Evolutionary conservation across 352 stramenopile genomes (phyloP), one percentile per base, ranked within the genome.

Genomic region (Phytophthora melonis): DNA sequence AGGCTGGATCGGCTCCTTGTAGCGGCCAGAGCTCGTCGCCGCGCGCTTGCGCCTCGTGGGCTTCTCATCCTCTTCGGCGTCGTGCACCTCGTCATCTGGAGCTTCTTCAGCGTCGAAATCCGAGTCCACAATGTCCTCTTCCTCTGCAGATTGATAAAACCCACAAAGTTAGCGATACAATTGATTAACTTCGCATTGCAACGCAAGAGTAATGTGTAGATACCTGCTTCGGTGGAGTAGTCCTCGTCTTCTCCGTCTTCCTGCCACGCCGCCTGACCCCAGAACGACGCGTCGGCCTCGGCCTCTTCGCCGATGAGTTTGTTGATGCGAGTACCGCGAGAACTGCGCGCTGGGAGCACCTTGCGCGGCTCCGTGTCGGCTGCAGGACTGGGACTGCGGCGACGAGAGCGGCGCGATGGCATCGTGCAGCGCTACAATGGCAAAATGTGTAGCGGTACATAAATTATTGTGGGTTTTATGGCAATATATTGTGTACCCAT

Each of bases 221-320:
- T 50, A 95, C 90, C 90, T 80, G 88, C 91, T 84, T 97, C 92
- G 1, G 87, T 96, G 19, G 86, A 92, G 78, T 97, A 97, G 69
- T 97, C 92, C 13, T 87, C 90, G 74, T 94, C 88, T 52, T 96
- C 86, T 25, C 76, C 91, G 30, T 94, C 88, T 63, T 97, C 92
- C 36, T 86, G 78, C 92, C 92, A 97, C 21, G 87, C 92, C 7
- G 86, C 72, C 78, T 97, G 91, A 10, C 83, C 82, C 92, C 92
- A 97, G 72, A 97, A 97, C 19, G 87, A 86, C 56, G 92, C 88
- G 59, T 97, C 92, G 0, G 90, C 90, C 65, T 97, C 92, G 6
- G 90, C 90, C 18, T 93, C 92, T 60, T 97, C 92, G 16, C 92
- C 92, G 7, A 96, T 80, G 25, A 97, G 88, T 67, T 94, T 92